Percentiles rank a stretch among this genome's conserved stretches.
Evolutionary conservation across 441 rosid genomes (phyloP).

Genomic region (Hypseocharis bilobata): DNA sequence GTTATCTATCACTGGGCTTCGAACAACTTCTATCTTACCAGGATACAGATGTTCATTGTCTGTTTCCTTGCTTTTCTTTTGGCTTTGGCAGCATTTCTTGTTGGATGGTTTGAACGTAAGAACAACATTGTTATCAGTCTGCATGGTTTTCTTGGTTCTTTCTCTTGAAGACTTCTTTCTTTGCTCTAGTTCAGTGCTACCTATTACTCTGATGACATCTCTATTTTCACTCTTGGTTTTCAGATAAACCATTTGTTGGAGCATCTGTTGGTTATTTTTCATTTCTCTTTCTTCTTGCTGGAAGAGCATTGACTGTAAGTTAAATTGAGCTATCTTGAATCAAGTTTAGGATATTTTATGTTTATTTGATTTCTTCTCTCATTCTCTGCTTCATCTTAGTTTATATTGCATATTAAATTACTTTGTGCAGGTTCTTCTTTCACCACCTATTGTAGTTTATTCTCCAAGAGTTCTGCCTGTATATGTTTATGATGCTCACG

Average conservation of each 20-base stretch:
- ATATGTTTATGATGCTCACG: conserved; percentile 97
- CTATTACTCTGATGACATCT: conserved; percentile 8
- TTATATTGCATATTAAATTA: conserved; percentile 11
- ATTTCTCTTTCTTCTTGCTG: conserved; percentile 87
- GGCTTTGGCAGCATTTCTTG: conserved; percentile 98
- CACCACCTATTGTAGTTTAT: conserved; percentile 98
- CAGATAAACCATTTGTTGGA: conserved; percentile 94
- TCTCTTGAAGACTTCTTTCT: conserved; percentile 4
- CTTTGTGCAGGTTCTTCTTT: conserved; percentile 77
- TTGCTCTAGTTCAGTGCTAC: not conserved
- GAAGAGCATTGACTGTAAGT: conserved; percentile 96
- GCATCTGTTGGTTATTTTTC: conserved; percentile 99
- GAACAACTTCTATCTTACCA: conserved; percentile 93
- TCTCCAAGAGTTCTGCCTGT: conserved; percentile 98
- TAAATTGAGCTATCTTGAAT: conserved; percentile 16
- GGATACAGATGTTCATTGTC: conserved; percentile 82
- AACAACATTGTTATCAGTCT: conserved; percentile 16
- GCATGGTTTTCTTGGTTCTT: conserved; percentile 12
- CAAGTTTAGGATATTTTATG: conserved; percentile 13
- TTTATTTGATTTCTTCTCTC: conserved; percentile 8
- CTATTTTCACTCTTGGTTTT: conserved; percentile 20
- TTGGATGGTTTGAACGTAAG: conserved; percentile 85
- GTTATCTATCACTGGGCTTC: conserved; percentile 98
- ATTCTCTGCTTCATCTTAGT: conserved; percentile 13
- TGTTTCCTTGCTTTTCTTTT: conserved; percentile 91